Base-by-base conservation (phyloP, 257 asterid genomes). In the Scutellaria baicalensis region DNA sequence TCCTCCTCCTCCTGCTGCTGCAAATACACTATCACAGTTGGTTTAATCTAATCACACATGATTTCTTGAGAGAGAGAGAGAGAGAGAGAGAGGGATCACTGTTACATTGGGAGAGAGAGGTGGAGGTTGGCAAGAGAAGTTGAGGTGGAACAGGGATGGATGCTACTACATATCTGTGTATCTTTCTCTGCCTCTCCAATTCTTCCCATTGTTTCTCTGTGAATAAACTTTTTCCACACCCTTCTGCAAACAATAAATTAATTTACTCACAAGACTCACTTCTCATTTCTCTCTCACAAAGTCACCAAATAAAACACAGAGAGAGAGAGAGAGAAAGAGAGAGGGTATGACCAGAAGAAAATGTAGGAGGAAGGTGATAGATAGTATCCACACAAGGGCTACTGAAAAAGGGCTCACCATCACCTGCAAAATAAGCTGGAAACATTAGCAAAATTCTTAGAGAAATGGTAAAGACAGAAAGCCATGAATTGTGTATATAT, bases 201-300 rank as follows among this genome's bases (percentile, higher is more conserved):
- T 90, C 97, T 72, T 86, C 82, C 82, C 82, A 48, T 74, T 90
- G 97, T 33, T 86, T 59, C 9, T 79, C 84, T 21, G 92, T 86
- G 78, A 88, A 90, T 61, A 77, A 68, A 13, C 59, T 69, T 64
- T 81, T 81, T 70, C 78, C 85, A 70, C 45, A 31, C 35, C 59
- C 82, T 42, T 70, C 79, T 73, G 70, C 55, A 40, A 38, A 7
- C 8, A 56, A 8, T 4, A 16, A 62, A 9, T 27, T 13, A 27
- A 56, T n/a, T n/a, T n/a, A n/a, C 7, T 1, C 5, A 8, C 2
- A 42, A 42, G 2, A 1, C 2, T 10, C 0, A 3, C 18, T 47
- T 13, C n/a, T n/a, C n/a, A n/a, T n/a, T 27, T 27, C 33, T 23
- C 27, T 23, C 27, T 23, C 27, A 23, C 27, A 23, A 23, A 23